These are phyloP conservation scores for Dactylellina drechsleri DNA, from an alignment of 2,329 filamentous ascomycete species.

Conservation along the genomic window DNA sequence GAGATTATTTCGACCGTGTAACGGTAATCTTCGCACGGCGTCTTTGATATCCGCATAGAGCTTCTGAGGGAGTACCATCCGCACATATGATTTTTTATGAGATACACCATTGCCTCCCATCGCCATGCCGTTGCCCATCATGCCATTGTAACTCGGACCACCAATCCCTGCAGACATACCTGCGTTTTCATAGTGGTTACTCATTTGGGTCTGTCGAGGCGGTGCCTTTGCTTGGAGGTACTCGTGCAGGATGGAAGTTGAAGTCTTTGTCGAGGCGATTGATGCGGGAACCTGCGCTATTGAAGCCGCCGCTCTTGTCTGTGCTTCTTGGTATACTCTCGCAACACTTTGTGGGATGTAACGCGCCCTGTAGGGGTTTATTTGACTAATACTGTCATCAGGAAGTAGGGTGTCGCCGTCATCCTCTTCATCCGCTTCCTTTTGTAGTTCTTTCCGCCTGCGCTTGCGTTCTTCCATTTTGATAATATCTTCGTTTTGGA, in stretches of 20 bases:
- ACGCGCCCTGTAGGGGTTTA: constrained; percentile 40
- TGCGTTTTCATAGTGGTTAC: constrained; percentile 11
- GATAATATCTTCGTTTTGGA: constrained; percentile 51
- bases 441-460: constrained; percentile 34
- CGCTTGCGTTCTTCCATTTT: constrained; percentile 49
- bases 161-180: constrained; percentile 7
- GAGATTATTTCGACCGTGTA: constrained; percentile 32
- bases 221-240: constrained; percentile 37
- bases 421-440: constrained; percentile 42
- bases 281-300: constrained; percentile 33
- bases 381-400: constrained; percentile 51
- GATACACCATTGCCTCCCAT: constrained; percentile 9
- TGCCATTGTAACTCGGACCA: not conserved
- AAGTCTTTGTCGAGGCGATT: constrained; percentile 42
- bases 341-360: constrained; percentile 45
- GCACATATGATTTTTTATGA: constrained; percentile 37
- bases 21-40: constrained; percentile 31
- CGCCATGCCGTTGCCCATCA: constrained; percentile 18
- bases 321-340: constrained; percentile 44
- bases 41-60: constrained; percentile 41
- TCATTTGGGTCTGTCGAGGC: constrained; percentile 32
- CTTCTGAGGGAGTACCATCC: constrained; percentile 34
- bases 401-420: constrained; percentile 46
- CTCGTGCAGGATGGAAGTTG: constrained; percentile 41
- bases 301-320: constrained; percentile 43